A percentile compares a stretch with the other conserved stretches of the same genome.
Conservation (phyloP, 2,329 filamentous ascomycete genomes). For the Paraphaeosphaeria sporulosa region DNA sequence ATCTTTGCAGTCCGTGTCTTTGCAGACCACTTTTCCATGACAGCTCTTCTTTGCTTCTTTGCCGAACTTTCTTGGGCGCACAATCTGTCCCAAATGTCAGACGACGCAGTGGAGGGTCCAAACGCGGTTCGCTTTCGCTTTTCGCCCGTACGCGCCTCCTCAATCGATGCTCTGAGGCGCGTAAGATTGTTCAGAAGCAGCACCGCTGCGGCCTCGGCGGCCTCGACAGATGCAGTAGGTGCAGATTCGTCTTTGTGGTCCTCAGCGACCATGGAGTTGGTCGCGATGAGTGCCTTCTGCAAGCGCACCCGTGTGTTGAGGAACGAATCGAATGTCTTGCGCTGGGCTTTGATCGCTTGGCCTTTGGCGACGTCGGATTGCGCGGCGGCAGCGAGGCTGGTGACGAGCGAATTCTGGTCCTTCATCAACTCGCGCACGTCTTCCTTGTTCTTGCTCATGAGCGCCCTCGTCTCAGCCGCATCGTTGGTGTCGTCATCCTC, state of each 20-base stretch:
- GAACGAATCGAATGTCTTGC: slow-evolving; percentile 84
- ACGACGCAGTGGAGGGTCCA: slow-evolving; percentile 64
- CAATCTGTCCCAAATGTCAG: slow-evolving; percentile 77
- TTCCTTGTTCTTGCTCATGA: slow-evolving; percentile 49
- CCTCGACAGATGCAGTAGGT: slow-evolving; percentile 65
- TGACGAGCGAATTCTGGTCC: slow-evolving; percentile 68
- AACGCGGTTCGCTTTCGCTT: slow-evolving; percentile 66
- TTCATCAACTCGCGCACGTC: slow-evolving; percentile 75
- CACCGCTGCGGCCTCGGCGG: slow-evolving; percentile 84
- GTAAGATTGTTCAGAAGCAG: slow-evolving; percentile 85
- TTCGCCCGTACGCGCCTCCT: slow-evolving; percentile 59
- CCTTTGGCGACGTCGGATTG: slow-evolving; percentile 86
- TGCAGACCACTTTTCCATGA: slow-evolving; percentile 88
- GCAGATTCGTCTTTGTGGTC: slow-evolving; percentile 46
- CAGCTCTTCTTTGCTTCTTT: slow-evolving; percentile 69
- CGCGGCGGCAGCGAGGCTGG: slow-evolving; percentile 70
- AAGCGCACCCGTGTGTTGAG: slow-evolving; percentile 90
- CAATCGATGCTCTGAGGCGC: slow-evolving; percentile 69
- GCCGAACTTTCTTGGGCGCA: slow-evolving; percentile 68
- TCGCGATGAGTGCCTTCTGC: slow-evolving; percentile 85
- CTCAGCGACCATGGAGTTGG: slow-evolving; percentile 67
- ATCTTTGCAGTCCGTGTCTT: slow-evolving; percentile 73
- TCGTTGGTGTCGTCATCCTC: slow-evolving; percentile 46
- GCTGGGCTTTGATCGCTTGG: slow-evolving; percentile 82
- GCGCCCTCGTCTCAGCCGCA: slow-evolving; percentile 28